These are phyloP conservation scores for Xylariaceae sp. DNA, from an alignment of 2,329 filamentous ascomycete species.

Conservation along the genomic window DNA sequence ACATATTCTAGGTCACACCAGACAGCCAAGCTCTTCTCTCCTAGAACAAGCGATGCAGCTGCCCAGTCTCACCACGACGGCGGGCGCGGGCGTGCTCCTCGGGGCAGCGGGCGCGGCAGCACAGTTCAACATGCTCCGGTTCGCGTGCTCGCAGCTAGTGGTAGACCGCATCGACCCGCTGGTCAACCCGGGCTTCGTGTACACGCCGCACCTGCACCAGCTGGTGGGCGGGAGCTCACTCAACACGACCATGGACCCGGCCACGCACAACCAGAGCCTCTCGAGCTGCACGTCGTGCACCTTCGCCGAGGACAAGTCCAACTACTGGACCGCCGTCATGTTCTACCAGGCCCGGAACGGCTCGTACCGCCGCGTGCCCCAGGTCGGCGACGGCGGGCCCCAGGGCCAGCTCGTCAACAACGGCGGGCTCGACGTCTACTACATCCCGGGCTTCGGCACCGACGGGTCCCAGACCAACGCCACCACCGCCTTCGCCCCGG, in stretches of 20 bases:
- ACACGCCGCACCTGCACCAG: conserved; percentile 40
- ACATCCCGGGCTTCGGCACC: conserved; percentile 34
- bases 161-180: conserved; percentile 39
- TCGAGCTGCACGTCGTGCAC: conserved; percentile 37
- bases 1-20: too few relatives aligned
- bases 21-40: conserved; percentile 10
- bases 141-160: conserved; percentile 40
- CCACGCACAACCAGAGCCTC: conserved; percentile 25
- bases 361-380: conserved; percentile 34
- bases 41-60: conserved; percentile 30
- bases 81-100: conserved; percentile 9
- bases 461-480: conserved; percentile 30
- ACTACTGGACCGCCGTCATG: conserved; percentile 41
- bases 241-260: conserved; percentile 35
- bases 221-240: conserved; percentile 39
- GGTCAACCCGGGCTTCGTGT: conserved; percentile 36
- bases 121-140: conserved; percentile 36
- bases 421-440: conserved; percentile 37
- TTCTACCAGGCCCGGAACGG: conserved; percentile 38
- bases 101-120: conserved; percentile 24
- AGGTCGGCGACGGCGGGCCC: conserved; percentile 36
- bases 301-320: conserved; percentile 36
- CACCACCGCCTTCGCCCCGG: conserved; percentile 17
- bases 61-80: conserved; percentile 23
- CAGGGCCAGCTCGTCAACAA: conserved; percentile 36